A percentile compares a stretch with the other conserved stretches of the same genome.
Evolutionary conservation across 2,329 filamentous ascomycete species (phyloP).

Genomic region (Sporothrix phasma): DNA sequence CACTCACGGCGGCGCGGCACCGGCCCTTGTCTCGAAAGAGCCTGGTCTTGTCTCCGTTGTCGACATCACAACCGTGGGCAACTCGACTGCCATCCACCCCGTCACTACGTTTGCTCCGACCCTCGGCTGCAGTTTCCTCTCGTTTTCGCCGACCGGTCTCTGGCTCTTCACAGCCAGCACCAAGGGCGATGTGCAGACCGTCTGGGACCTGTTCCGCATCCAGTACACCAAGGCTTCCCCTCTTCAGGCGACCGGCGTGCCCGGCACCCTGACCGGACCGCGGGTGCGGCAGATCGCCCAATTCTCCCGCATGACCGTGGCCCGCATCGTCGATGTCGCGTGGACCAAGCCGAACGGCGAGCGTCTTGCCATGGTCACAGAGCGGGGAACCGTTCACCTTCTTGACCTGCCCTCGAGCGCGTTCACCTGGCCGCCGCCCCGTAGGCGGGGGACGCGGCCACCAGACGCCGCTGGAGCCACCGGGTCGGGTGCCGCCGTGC

Average conservation of each 20-base stretch:
- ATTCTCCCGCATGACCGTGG: conserved; percentile 84
- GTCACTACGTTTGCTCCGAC: conserved; percentile 61
- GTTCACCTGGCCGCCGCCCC: conserved; percentile 76
- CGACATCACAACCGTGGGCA: conserved; percentile 53
- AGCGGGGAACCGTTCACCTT: conserved; percentile 89
- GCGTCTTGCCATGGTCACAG: conserved; percentile 78
- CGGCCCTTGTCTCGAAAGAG: conserved; percentile 47
- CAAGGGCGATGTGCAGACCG: conserved; percentile 72
- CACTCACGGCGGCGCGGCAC: conserved; percentile 56
- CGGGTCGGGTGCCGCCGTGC: conserved; percentile 25
- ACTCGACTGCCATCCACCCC: conserved; percentile 46
- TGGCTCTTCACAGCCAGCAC: conserved; percentile 69
- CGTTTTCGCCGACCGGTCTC: conserved; percentile 64
- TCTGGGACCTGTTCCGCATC: conserved; percentile 67
- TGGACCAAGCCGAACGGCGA: conserved; percentile 80
- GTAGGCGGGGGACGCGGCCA: conserved; percentile 35
- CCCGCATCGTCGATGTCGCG: conserved; percentile 78
- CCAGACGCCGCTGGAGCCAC: conserved; percentile 32
- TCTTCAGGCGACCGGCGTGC: conserved; percentile 39
- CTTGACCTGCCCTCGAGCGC: conserved; percentile 76
- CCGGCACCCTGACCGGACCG: conserved; percentile 39
- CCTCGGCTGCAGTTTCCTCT: conserved; percentile 70
- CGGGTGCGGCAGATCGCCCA: conserved; percentile 75
- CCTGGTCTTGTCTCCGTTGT: conserved; percentile 66
- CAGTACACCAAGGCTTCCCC: conserved; percentile 54